Evolutionary conservation across 2,329 filamentous ascomycete species (phyloP), one percentile per base, ranked within the genome.

Genomic region (Fonsecaea pedrosoi): DNA sequence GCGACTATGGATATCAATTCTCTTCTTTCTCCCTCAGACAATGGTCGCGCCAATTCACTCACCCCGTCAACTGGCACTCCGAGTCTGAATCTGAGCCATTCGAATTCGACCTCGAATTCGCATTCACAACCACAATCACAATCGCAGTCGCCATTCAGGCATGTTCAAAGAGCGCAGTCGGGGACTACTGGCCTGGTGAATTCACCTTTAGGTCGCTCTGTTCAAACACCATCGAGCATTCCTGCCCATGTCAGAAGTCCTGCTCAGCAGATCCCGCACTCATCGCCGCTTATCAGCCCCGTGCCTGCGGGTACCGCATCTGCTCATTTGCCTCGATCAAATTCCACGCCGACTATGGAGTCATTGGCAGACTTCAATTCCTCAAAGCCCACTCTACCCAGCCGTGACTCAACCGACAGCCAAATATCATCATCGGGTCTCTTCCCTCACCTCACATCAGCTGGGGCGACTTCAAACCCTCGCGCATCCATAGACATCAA

Each of bases 281-380:
- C 80, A 1, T 78, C 79, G 32, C 75, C 79, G 6, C 71, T 75
- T 32, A 74, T 74, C 58, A 77, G 75, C 68, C 76, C 79, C 15
- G 78, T 75, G 54, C 79, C 79, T 37, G 75, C 78, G 3, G 75
- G 77, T 18, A 74, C 75, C 18, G 72, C 73, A 45, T 76, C 78
- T 7, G 73, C 76, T 38, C 74, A 75, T 53, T 72, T 76, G n/a
- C 73, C 77, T 25, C 75, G 80, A 68, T 78, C 80, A 45, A 75
- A 78, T 1, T 81, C 82, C 12, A 82, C 81, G 4, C 77, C 79
- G 2, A 81, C 79, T n/a, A 82, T 83, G 77, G 82, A 83, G 68
- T 79, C 80, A n/a, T 72, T 83, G 62, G 81, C 81, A 34, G 82
- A 83, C 67, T 73, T 82, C 35, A 80, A 82, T 64, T 77, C 78